phyloP scores from a whole-genome alignment of 2,329 filamentous ascomycete genomes.

The Berkeleyomyces basicola region DNA sequence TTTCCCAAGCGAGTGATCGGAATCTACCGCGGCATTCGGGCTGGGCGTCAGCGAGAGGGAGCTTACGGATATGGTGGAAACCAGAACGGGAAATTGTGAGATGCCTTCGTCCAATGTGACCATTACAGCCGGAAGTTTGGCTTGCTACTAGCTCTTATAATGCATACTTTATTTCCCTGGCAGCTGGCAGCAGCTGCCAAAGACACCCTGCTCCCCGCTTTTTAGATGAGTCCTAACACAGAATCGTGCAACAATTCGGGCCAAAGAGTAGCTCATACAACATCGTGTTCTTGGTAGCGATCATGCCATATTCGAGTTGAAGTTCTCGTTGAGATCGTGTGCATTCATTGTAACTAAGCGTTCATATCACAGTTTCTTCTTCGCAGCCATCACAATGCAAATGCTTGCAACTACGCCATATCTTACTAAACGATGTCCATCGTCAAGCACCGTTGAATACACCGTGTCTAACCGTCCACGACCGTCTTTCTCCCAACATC shows the following conservation, averaged over 20 bases:
- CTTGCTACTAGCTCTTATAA: not conserved
- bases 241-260: not conserved
- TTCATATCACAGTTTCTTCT: not conserved
- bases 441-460: constrained; percentile 81
- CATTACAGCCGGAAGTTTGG: constrained; percentile 38
- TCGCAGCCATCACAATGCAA: constrained; percentile 11
- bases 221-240: not conserved
- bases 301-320: not conserved
- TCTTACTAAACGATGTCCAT: constrained; percentile 50
- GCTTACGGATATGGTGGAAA: constrained; percentile 39
- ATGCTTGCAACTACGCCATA: constrained; percentile 48
- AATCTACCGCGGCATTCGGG: constrained; percentile 48
- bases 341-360: not conserved
- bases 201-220: not conserved
- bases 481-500: constrained; percentile 29
- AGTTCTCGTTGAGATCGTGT: not conserved
- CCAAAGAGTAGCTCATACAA: not conserved
- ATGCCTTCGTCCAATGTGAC: constrained; percentile 41
- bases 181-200: not conserved
- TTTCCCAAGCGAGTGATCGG: constrained; percentile 48
- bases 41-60: constrained; percentile 43
- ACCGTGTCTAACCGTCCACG: constrained; percentile 68
- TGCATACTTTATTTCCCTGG: not conserved
- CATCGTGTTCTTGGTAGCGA: not conserved
- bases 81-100: constrained; percentile 32